Base-by-base conservation (phyloP, 2,329 filamentous ascomycete genomes). In the Colletotrichum sp. region DNA sequence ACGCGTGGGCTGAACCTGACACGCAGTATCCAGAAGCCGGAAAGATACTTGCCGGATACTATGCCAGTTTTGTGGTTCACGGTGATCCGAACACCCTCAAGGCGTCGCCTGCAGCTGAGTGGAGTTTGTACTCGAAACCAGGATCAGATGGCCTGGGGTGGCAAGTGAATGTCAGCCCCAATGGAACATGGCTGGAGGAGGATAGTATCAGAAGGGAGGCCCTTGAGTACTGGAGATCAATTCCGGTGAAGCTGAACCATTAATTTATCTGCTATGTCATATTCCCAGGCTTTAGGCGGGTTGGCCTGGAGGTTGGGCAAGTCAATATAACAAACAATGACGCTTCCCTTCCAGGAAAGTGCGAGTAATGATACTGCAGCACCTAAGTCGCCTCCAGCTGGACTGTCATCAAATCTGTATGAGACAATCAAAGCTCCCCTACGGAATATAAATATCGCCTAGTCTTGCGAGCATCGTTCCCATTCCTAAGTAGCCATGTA, bases 1-100 rank as follows among this genome's bases (percentile, higher is more conserved):
- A 76, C 21, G 65, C 59, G 3, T 76, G 66, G 65, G 71, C 49
- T 0, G 74, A 74, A 34, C 74, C 65, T 18, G 65, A 24, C 3
- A 60, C 65, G 6, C 65, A 73, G 32, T 67, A 65, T 13, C 74
- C 74, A 1, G 28, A 32, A n/a, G 66, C 60, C 4, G 71, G 71
- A 5, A 66, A 32, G 28, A 18, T 63, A 3, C 66, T 74, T 0
- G 28, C 36, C 1, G n/a, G 57, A 15, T 77, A 86, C 55, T 76
- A 85, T 59, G 79, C 84, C 2, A 86, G 84, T 44, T 86, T 86
- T 65, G 84, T 86, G 5, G 77, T 80, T 0, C 79, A 80, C 0
- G 84, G 85, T 1, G 78, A 86, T 70, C 85, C 85, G 0, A 86
- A 86, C 21, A 75, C 71, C 0, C 77, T 75, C 24, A 77, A 78